Conservation (phyloP, 2,329 filamentous ascomycete species). For the Orbilia oligospora region DNA sequence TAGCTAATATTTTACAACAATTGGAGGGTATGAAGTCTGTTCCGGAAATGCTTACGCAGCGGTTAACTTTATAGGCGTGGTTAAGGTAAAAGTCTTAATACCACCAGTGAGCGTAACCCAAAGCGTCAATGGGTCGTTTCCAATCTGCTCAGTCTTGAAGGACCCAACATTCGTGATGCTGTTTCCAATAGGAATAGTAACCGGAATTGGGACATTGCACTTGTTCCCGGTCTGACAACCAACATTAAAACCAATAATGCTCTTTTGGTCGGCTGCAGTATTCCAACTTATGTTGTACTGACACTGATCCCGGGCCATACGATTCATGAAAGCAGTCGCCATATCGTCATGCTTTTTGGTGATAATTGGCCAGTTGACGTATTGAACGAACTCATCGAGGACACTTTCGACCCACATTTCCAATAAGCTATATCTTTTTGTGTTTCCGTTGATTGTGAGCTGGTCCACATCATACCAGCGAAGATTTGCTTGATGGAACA, state of each 20-base stretch:
- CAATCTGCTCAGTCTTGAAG: constrained; percentile 42
- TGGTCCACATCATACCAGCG: constrained; percentile 44
- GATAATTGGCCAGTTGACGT: constrained; percentile 72
- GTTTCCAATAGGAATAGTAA: constrained; percentile 40
- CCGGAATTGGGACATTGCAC: constrained; percentile 34
- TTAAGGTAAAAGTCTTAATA: constrained; percentile 38
- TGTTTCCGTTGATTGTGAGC: constrained; percentile 63
- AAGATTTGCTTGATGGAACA: constrained; percentile 76
- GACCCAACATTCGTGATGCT: constrained; percentile 51
- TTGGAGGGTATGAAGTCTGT: background rate
- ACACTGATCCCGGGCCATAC: constrained; percentile 65
- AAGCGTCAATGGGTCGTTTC: constrained; percentile 41
- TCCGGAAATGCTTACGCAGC: constrained; percentile 31
- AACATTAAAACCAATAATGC: constrained; percentile 32
- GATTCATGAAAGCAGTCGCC: constrained; percentile 71
- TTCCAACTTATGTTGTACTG: constrained; percentile 50
- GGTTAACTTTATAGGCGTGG: constrained; percentile 45
- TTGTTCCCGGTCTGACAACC: constrained; percentile 27
- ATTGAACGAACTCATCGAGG: constrained; percentile 66
- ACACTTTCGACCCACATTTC: constrained; percentile 65
- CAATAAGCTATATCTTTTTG: constrained; percentile 62
- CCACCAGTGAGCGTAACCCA: constrained; percentile 47
- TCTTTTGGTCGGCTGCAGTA: constrained; percentile 37
- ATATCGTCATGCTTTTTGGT: constrained; percentile 74
- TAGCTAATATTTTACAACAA: background rate